phyloP scores from a whole-genome alignment of 805 yeast genomes.

The Saccharomycopsis malanga region DNA sequence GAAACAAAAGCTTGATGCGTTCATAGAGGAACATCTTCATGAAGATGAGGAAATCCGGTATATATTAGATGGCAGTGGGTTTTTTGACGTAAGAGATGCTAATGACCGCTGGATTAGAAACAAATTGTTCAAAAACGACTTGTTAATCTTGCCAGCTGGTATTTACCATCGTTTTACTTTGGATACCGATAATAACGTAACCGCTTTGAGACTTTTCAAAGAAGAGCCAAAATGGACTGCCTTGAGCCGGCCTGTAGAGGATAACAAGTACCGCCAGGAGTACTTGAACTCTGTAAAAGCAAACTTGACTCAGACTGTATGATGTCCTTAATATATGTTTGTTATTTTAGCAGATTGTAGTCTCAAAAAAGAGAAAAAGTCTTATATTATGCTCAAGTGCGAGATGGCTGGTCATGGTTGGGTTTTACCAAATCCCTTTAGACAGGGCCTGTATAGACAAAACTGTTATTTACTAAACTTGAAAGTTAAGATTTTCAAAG shows the following conservation, averaged over 20 bases:
- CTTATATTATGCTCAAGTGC: too few species aligned
- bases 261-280: constrained; percentile 6
- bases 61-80: constrained; percentile 84
- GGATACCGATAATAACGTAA: constrained; percentile 52
- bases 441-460: too few species aligned
- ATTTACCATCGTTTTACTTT: constrained; percentile 91
- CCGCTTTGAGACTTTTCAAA: constrained; percentile 77
- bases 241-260: constrained; percentile 52
- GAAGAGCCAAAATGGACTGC: constrained; percentile 98
- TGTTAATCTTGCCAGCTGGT: constrained; percentile 78
- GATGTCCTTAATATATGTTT: too few species aligned
- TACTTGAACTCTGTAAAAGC: constrained; percentile 1
- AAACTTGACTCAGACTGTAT: not conserved
- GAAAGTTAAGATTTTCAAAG: too few species aligned
- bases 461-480: too few species aligned
- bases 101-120: constrained; percentile 71
- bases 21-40: constrained; percentile 83
- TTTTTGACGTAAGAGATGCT: constrained; percentile 73
- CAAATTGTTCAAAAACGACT: constrained; percentile 54
- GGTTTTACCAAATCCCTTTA: too few species aligned
- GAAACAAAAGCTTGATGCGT: constrained; percentile 56
- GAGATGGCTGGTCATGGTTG: too few species aligned
- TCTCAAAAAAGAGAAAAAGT: too few species aligned
- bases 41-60: constrained; percentile 97
- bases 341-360: too few species aligned